A percentile compares a stretch with the other conserved stretches of the same genome.
Conservation (phyloP, 352 stramenopile genomes). For the Phytopythium montanum region DNA sequence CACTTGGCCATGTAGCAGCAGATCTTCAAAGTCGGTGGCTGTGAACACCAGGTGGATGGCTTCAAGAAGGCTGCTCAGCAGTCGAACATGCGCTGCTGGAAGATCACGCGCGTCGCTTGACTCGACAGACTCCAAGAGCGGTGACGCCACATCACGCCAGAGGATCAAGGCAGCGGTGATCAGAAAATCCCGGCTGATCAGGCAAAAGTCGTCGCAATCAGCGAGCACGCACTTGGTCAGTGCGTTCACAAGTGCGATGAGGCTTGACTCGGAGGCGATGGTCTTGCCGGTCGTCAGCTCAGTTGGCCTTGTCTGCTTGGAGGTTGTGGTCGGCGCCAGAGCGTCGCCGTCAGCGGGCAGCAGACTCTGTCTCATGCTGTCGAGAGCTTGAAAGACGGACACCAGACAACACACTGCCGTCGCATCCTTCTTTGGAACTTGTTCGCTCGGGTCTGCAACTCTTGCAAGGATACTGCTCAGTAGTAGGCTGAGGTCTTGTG, state of each 20-base stretch:
- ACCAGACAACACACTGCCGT: neutral
- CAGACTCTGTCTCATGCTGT: neutral
- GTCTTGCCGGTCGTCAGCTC: neutral
- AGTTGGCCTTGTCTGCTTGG: neutral
- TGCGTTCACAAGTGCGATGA: conserved; percentile 8
- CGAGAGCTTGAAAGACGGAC: neutral
- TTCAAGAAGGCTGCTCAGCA: conserved; percentile 32
- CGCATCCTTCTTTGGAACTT: conserved; percentile 1
- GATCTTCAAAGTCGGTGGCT: conserved; percentile 41
- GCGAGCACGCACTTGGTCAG: conserved; percentile 24
- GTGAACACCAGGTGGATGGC: conserved; percentile 38
- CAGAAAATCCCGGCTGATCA: conserved; percentile 30
- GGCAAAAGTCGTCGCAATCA: conserved; percentile 14
- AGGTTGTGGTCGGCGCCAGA: neutral
- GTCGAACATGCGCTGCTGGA: conserved; percentile 10
- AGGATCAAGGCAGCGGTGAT: conserved; percentile 28
- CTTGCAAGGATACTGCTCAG: neutral
- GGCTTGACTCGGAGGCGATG: neutral
- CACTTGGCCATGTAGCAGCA: conserved; percentile 44
- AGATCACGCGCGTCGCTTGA: conserved; percentile 14
- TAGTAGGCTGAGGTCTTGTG: neutral
- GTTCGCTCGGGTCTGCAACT: neutral
- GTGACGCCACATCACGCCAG: conserved; percentile 30
- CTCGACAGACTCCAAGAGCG: conserved; percentile 35
- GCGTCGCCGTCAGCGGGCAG: neutral